Evolutionary conservation across 2,329 filamentous ascomycete genomes (phyloP), one percentile per base, ranked within the genome.

Genomic region (Ilyonectria destructans): DNA sequence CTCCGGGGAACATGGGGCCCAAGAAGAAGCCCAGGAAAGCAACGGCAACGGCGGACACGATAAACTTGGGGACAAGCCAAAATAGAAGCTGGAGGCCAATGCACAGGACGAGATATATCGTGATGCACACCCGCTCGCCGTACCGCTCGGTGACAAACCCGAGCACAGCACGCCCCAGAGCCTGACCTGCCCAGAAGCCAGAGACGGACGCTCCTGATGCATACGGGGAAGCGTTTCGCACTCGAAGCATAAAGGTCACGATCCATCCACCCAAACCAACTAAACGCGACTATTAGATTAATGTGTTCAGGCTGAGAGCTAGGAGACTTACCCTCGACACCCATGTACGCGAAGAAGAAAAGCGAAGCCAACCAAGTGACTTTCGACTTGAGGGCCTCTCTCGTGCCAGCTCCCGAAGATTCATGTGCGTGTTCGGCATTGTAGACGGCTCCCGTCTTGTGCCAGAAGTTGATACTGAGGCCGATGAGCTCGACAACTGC

Each of bases 111-210:
- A 94, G 85, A 78, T 95, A 95, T 23, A 85, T 80, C n/a, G 82
- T 77, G 19, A 90, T 81, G 59, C 88, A 86, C 3, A 86, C 74
- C 56, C 90, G 89, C 78, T 94, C 93, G 0, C 92, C 92, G 15
- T 90, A 84, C 1, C 85, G 81, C 6, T 91, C 89, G 0, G 92
- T 95, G 0, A 94, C 86, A 69, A 95, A 94, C 0, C 92, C 91
- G 4, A 95, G 80, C 0, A 87, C 78, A 1, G 94, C 83, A 1
- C 93, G 85, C 0, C 93, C 93, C 0, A 92, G 79, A 0, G 92
- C 93, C 74, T 94, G 88, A 1, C 93, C 93, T n/a, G 92, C 87
- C 93, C 93, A 95, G 80, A 94, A 95, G 0, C 92, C 93, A 0
- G 92, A 93, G 0, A 88, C 90, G 0, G 89, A 90, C 80, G 93